A percentile compares a stretch with the other conserved stretches of the same genome.
These are phyloP conservation scores for Colletotrichum chlorophyti DNA, from an alignment of 2,329 filamentous ascomycete species.

Conservation along the genomic window DNA sequence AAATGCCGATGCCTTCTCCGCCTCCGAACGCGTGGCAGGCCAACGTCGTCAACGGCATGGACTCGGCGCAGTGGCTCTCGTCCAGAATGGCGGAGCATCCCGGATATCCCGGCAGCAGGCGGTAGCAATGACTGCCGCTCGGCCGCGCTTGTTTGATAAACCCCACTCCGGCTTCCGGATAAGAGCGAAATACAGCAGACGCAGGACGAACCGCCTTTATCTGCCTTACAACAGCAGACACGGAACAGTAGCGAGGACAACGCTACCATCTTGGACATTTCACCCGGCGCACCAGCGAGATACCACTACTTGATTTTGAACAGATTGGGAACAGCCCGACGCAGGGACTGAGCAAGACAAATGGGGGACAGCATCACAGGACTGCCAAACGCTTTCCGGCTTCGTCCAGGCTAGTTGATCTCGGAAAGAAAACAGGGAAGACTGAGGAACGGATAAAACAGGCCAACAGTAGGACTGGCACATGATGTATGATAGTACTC, in stretches of 20 bases:
- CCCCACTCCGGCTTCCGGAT: too few relatives aligned
- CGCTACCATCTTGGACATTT: background rate
- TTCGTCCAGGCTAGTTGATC: background rate
- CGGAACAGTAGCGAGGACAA: background rate
- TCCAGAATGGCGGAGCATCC: slow-evolving; percentile 17
- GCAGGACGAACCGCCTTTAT: too few relatives aligned
- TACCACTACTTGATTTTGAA: background rate
- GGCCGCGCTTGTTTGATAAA: too few relatives aligned
- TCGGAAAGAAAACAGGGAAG: background rate
- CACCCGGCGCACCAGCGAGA: slow-evolving; percentile 3
- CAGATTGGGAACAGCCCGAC: background rate
- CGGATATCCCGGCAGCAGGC: background rate
- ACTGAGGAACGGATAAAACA: too few relatives aligned
- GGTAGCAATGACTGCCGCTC: too few relatives aligned
- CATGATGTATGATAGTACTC: background rate
- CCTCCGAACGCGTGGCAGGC: slow-evolving; percentile 12
- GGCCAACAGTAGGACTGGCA: background rate
- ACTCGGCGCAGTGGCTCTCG: slow-evolving; percentile 20
- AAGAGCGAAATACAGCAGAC: too few relatives aligned
- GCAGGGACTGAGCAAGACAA: too few relatives aligned
- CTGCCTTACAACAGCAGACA: too few relatives aligned
- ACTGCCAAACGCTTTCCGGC: too few relatives aligned
- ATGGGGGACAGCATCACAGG: too few relatives aligned
- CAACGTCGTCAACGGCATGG: background rate
- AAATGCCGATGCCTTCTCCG: background rate